Base-by-base conservation (phyloP, 371 early-diverging fungal species). In the Catenaria anguillulae region DNA sequence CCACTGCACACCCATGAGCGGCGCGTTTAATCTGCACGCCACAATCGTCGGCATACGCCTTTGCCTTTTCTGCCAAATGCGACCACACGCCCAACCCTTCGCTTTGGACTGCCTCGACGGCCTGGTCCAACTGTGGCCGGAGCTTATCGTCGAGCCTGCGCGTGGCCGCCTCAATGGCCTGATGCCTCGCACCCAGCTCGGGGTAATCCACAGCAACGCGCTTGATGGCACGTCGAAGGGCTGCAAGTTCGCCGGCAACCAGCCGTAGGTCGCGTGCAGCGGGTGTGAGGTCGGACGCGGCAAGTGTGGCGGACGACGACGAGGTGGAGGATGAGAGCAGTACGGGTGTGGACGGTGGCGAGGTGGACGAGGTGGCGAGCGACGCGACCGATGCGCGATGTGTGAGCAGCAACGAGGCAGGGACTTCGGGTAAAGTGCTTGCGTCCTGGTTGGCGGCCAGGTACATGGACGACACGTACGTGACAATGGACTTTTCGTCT, bases 401-500 rank as follows among this genome's bases (percentile, higher is more conserved):
- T n/a, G 37, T 8, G 37, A 4, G 37, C 8, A 37, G 37, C 8
- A 4, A 8, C 37, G 37, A 4, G 37, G 37, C 37, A 37, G 37
- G 8, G 37, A 13, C 37, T 13, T n/a, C n/a, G n/a, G n/a, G n/a
- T n/a, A n/a, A n/a, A n/a, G 37, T 4, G 37, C 8, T 37, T 4
- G 37, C 13, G 37, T 4, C 37, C 37, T 4, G 13, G 37, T 37
- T 13, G 37, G 37, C 37, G 37, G 37, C 8, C 37, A 13, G 37
- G 37, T 4, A 82, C 50, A 77, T 77, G 52, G 77, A 74, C 3
- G 77, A 70, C 1, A 82, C 70, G 61, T 83, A 83, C 23, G 78
- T 80, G 71, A 83, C 74, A 40, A 84, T 65, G 52, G 71, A 73
- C 60, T 74, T 75, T 60, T 83, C 83, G 64, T 84, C 85, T 17